phyloP scores from a whole-genome alignment of 148 eudicot genomes.

The Vaccinium macrocarpon region DNA sequence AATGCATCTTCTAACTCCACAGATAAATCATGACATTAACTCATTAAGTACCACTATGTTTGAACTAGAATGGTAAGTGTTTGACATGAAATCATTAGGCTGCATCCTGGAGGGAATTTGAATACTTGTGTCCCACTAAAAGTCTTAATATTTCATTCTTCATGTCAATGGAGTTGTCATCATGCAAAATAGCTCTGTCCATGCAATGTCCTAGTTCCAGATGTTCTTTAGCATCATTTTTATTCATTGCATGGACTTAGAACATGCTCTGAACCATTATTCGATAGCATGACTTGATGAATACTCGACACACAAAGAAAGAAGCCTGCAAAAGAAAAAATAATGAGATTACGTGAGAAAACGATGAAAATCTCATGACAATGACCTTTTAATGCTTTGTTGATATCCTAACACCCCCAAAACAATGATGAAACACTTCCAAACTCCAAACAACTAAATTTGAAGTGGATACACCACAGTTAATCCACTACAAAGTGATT shows the following conservation, averaged over 20 bases:
- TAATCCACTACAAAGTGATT: no score
- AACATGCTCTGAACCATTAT: conserved; percentile 32
- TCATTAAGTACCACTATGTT: not conserved
- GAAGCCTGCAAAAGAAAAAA: conserved; percentile 39
- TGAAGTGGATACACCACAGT: no score
- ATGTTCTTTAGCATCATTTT: conserved; percentile 35
- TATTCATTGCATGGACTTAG: conserved; percentile 46
- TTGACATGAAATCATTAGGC: conserved; percentile 13
- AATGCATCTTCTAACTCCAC: not conserved
- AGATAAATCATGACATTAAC: not conserved
- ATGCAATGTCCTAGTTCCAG: conserved; percentile 29
- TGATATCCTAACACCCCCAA: not conserved
- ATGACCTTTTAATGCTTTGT: no score
- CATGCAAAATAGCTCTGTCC: conserved; percentile 28
- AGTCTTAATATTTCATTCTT: conserved; percentile 19
- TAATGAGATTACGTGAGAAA: not conserved
- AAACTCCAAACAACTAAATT: not conserved
- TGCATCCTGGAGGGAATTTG: conserved; percentile 14
- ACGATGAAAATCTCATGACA: not conserved
- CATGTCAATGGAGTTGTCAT: conserved; percentile 22
- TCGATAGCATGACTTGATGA: conserved; percentile 29
- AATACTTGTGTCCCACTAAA: not conserved
- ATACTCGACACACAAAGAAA: conserved; percentile 48
- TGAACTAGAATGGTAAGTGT: not conserved
- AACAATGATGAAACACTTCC: not conserved